Evolutionary conservation across 345 rosid genomes (phyloP).

Genomic region (Rhizophora apiculata): DNA sequence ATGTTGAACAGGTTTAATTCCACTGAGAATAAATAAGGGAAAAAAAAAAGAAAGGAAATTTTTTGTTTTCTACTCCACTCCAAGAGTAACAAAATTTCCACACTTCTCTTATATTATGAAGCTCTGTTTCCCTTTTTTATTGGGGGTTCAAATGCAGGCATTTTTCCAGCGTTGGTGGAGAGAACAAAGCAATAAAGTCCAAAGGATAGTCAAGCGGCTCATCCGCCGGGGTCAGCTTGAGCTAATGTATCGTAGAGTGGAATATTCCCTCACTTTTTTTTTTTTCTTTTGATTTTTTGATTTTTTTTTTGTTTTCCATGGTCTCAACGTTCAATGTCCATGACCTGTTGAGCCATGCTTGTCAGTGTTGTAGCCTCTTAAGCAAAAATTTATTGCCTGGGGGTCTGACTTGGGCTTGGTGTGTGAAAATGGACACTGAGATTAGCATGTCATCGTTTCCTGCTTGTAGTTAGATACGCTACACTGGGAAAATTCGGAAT

Average conservation of each 20-base stretch:
- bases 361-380: too few relatives aligned
- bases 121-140: too few relatives aligned
- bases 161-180: conserved; percentile 5
- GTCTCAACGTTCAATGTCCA: too few relatives aligned
- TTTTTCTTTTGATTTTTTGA: too few relatives aligned
- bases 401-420: too few relatives aligned
- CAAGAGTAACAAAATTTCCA: not conserved
- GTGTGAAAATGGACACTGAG: not conserved
- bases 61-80: not conserved
- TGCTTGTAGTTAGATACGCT: not conserved
- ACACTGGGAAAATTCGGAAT: too few relatives aligned
- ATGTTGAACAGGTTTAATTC: conserved; percentile 45
- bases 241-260: not conserved
- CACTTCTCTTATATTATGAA: too few relatives aligned
- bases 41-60: too few relatives aligned
- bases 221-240: not conserved
- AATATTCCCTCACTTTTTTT: not conserved
- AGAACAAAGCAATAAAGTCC: not conserved
- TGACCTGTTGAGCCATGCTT: too few relatives aligned
- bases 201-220: not conserved
- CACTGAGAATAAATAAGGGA: too few relatives aligned
- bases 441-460: not conserved
- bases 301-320: not conserved
- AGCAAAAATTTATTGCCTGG: too few relatives aligned
- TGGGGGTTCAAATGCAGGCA: not conserved